Evolutionary conservation across 2,329 filamentous ascomycete species (phyloP), one percentile per base, ranked within the genome.

Genomic region (Corynespora cassiicola): DNA sequence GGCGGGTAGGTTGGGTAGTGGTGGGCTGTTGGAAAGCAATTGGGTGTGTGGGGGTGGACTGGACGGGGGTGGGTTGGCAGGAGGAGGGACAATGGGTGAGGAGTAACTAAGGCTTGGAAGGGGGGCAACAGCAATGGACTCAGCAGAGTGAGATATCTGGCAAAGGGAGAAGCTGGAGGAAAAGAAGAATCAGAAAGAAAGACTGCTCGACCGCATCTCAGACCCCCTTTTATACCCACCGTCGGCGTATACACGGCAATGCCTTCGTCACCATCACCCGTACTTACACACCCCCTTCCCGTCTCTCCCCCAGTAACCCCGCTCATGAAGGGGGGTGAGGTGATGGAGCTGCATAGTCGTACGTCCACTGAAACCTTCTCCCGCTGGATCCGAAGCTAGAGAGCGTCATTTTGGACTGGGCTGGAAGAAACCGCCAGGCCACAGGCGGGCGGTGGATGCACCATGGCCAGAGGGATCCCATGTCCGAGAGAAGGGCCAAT

Each of bases 281-380:
- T n/a, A n/a, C n/a, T n/a, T n/a, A n/a, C n/a, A n/a, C n/a, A n/a
- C n/a, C n/a, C n/a, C n/a, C n/a, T n/a, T 61, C 55, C 55, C 54
- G 51, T 48, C 50, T 58, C 46, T 46, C 52, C 47, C n/a, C 52
- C 51, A 53, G 55, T 54, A 54, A 66, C 63, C 65, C 64, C 66
- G 60, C 65, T 61, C 59, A n/a, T n/a, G n/a, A n/a, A n/a, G n/a
- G n/a, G n/a, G n/a, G n/a, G 52, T 49, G 52, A 48, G 45, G 56
- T 69, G 67, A 69, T 68, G 61, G 54, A 63, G 57, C 45, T 65
- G 66, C 66, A 69, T 68, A 61, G 46, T 58, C 56, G 56, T 61
- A 60, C 55, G 45, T 58, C 64, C 63, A 66, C 50, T 66, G 64
- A 66, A 48, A 56, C 50, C 29, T 31, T 37, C 42, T 67, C 47